phyloP scores from a whole-genome alignment of 176 grass and related monocot species.

The Saccharum spontaneum region DNA sequence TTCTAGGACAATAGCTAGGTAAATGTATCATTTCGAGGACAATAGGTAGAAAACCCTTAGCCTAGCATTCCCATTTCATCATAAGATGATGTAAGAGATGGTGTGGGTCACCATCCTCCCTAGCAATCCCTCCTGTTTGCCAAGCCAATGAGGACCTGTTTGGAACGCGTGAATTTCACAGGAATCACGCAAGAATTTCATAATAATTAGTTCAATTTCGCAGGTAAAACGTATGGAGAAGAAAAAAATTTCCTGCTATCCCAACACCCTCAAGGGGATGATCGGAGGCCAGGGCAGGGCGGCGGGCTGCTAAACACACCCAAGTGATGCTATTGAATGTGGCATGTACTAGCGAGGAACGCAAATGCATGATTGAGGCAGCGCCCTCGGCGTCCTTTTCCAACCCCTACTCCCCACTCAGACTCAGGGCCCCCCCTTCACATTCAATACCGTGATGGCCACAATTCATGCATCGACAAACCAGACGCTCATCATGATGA shows the following conservation, averaged over 20 bases:
- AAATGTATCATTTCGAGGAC: too few relatives aligned
- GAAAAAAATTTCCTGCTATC: too few relatives aligned
- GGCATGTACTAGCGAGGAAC: conserved; percentile 38
- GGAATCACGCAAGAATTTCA: too few relatives aligned
- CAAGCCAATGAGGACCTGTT: conserved; percentile 15
- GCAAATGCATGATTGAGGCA: conserved; percentile 65
- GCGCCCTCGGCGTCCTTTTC: conserved; percentile 36
- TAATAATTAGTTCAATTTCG: too few relatives aligned
- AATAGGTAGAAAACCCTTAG: not conserved
- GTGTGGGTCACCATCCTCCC: not conserved
- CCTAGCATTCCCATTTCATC: not conserved
- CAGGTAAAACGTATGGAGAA: too few relatives aligned
- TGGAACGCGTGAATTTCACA: too few relatives aligned
- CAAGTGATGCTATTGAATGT: conserved; percentile 47
- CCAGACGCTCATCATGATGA: conserved; percentile 37
- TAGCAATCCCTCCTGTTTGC: not conserved
- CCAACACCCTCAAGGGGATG: not conserved
- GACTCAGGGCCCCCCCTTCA: not conserved
- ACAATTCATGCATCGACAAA: conserved; percentile 54
- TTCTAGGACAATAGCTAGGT: too few relatives aligned
- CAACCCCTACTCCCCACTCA: not conserved
- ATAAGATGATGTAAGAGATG: not conserved
- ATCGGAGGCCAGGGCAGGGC: not conserved
- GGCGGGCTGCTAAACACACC: conserved; percentile 3
- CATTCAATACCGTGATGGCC: conserved; percentile 84